Evolutionary conservation across 768 basidiomycete species (phyloP), one percentile per base, ranked within the genome.

Genomic region (Suillus lakei): DNA sequence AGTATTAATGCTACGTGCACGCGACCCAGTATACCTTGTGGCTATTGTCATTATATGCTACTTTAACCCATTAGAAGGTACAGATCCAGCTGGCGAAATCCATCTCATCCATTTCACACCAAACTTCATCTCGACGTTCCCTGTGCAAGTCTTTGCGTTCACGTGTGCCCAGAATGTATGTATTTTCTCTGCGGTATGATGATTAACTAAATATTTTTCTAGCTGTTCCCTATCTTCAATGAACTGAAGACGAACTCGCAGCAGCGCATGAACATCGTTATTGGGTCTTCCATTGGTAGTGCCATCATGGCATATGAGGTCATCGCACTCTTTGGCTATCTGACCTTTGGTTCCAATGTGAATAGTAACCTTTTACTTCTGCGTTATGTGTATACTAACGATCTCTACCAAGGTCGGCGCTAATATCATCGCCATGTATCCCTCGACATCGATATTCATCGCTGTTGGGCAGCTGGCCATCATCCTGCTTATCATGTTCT

Each of bases 341-440:
- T 98, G 61, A 98, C 96, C 0, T 98, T 98, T 76, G 96, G 96
- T 1, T 90, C 89, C 56, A 91, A 87, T 75, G 93, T 91, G 58
- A 59, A 84, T 75, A 28, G 9, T 30, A n/a, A 6, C 43, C 43
- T 32, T 43, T 16, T 56, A 36, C 43, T 64, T 8, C 10, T 38
- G 46, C 61, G 64, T 70, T 12, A 74, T 48, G 6, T 4, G 51
- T 28, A 21, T 13, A 28, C 8, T 54, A 51, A 16, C 59, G 2
- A 41, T 26, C 0, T 41, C 18, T 6, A 59, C 21, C 6, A 3
- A 93, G 88, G 95, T 98, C 68, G 91, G 92, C 38, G 87, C 91
- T 44, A 98, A 98, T 78, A 92, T 98, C 71, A 93, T 98, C 69
- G 94, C 93, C 28, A 98, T 97, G 93, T 95, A 95, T 72, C 92